Evolutionary conservation across 345 rosid genomes (phyloP).

Genomic region (Excoecaria cochinchinensis): DNA sequence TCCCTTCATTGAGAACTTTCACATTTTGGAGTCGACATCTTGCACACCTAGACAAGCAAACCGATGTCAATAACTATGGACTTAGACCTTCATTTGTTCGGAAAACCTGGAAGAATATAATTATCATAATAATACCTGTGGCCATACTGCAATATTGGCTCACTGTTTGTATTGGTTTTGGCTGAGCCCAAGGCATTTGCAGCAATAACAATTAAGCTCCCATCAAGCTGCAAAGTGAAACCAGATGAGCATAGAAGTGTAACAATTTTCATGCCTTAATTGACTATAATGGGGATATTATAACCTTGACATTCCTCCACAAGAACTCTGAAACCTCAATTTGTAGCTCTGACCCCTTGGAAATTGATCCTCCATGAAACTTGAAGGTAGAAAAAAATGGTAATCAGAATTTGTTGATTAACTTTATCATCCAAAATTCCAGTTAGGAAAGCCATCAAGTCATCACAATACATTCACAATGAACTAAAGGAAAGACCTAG

Average conservation of each 20-base stretch:
- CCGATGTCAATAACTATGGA: constrained; percentile 7
- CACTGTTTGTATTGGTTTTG: constrained; percentile 42
- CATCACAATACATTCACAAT: neutral
- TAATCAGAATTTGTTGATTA: neutral
- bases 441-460: neutral
- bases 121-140: constrained; percentile 46
- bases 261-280: constrained; percentile 5
- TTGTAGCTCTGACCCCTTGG: constrained; percentile 77
- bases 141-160: constrained; percentile 66
- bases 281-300: constrained; percentile 10
- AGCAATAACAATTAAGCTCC: constrained; percentile 73
- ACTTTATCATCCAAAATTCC: neutral
- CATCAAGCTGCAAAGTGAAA: constrained; percentile 59
- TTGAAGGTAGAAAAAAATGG: constrained; percentile 24
- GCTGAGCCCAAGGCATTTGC: constrained; percentile 78
- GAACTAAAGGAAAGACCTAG: neutral
- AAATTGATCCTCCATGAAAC: constrained; percentile 78
- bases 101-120: constrained; percentile 12
- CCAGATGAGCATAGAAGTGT: constrained; percentile 23
- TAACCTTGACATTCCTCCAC: constrained; percentile 90
- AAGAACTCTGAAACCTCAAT: constrained; percentile 83
- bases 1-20: constrained; percentile 67
- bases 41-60: constrained; percentile 63
- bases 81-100: neutral
- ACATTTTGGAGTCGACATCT: constrained; percentile 77